Conservation (phyloP, 2,329 filamentous ascomycete species). For the Fusarium brevicatenulatum region DNA sequence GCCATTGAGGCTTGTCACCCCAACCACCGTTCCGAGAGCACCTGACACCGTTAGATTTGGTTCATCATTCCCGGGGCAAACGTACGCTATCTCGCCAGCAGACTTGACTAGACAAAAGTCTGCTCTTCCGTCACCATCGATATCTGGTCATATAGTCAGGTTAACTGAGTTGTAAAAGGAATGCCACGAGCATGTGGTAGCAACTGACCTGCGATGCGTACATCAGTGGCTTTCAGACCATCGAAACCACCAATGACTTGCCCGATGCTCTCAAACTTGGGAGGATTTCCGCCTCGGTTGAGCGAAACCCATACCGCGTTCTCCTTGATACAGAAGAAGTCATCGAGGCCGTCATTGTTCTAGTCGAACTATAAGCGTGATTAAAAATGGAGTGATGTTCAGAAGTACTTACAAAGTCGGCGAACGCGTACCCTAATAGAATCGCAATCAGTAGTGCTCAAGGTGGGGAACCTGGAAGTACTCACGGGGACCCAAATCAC, state of each 20-base stretch:
- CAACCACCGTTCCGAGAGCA: not conserved
- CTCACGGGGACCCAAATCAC: not conserved
- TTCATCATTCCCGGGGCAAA: accelerated
- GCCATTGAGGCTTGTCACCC: not conserved
- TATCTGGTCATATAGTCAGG: not conserved
- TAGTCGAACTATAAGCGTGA: not conserved
- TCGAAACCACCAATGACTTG: not conserved
- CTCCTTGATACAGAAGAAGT: not conserved
- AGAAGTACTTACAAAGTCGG: not conserved
- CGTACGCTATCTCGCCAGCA: not conserved
- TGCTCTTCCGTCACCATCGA: not conserved
- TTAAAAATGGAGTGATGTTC: accelerated
- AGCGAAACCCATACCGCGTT: not conserved
- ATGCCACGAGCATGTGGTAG: no score
- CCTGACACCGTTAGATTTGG: not conserved
- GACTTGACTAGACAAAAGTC: not conserved
- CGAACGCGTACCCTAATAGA: not conserved
- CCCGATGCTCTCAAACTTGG: not conserved
- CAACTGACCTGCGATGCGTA: not conserved
- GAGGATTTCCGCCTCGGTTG: not conserved
- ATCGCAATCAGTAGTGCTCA: not conserved
- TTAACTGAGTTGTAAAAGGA: no score
- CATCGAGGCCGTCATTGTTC: not conserved
- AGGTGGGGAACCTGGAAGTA: no score
- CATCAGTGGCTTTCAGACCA: not conserved